phyloP scores from a whole-genome alignment of 2,329 filamentous ascomycete species.

The Colletotrichum sp. region DNA sequence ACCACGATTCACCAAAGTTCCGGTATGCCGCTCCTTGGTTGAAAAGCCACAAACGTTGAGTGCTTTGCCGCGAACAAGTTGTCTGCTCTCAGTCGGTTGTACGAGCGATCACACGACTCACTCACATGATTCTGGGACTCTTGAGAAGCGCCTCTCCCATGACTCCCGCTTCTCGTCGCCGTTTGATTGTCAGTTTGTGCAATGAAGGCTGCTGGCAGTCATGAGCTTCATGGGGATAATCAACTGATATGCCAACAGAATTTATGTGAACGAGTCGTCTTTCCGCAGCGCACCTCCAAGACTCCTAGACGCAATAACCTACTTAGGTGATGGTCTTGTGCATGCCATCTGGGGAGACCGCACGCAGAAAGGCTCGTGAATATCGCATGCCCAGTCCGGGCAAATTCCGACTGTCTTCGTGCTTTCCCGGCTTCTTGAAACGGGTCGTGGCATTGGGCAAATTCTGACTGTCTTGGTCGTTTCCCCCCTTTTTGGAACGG shows the following conservation, averaged over 20 bases:
- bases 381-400: not conserved
- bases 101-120: not conserved
- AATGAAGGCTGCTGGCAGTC: not conserved
- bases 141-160: not conserved
- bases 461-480: not conserved
- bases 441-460: not conserved
- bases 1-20: not conserved
- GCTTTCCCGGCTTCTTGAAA: not conserved
- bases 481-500: not conserved
- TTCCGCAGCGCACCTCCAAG: not conserved
- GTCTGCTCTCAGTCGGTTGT: not conserved
- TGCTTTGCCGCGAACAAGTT: not conserved
- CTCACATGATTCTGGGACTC: accelerated
- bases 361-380: not conserved
- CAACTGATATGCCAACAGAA: not conserved
- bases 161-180: not conserved
- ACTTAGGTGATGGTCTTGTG: not conserved
- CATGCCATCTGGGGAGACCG: not conserved
- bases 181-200: accelerated
- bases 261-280: not conserved
- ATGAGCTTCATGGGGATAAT: not conserved
- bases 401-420: not conserved
- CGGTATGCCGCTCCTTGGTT: not conserved
- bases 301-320: not conserved
- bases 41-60: no score